Evolutionary conservation across 225 moss, liverwort and hornwort genomes (phyloP), one percentile per base, ranked within the genome.

Genomic region (Polytrichum commune): DNA sequence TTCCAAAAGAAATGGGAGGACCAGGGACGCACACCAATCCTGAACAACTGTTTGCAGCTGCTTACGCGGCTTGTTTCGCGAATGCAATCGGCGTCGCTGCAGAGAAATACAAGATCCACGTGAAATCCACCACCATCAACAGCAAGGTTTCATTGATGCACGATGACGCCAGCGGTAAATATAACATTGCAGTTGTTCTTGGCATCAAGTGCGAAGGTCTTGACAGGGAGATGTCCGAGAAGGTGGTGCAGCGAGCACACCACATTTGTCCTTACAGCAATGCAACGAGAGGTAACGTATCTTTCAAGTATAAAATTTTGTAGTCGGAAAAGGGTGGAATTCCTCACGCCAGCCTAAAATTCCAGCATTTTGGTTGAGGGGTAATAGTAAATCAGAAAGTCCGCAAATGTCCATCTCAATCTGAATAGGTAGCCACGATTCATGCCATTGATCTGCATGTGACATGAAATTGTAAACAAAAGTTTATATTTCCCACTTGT

Each of bases 191-290:
- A 29, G 83, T 86, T 54, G 73, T 78, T 29, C 83, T 86, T 66
- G 83, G 76, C 64, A 29, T 86, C 63, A 80, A 86, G 32, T 78
- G 83, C 63, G 86, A 86, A 22, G 86, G 86, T 22, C 78, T 86
- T 62, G 83, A 86, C 66, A 76, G 81, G 74, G 62, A 53, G 22
- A 86, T 78, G 19, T 83, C 86, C 27, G 83, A 83, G 71, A 86
- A 80, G 68, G 83, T 86, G 73, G 76, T 86, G 35, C 4, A 73
- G 60, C 83, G 83, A 57, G 86, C 86, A 22, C 80, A 86, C 74
- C 83, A 83, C 54, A 83, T 86, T 9, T 86, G 86, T 69, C 86
- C 86, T 66, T 86, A 86, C 72, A 86, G 86, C 77, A 86, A 76
- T 29, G 86, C 86, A 29, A 86, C 86, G 57, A 78, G 86, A 69